Evolutionary conservation across 1,139 yeast genomes (phyloP), one percentile per base, ranked within the genome.

Genomic region (Diutina catenulata): DNA sequence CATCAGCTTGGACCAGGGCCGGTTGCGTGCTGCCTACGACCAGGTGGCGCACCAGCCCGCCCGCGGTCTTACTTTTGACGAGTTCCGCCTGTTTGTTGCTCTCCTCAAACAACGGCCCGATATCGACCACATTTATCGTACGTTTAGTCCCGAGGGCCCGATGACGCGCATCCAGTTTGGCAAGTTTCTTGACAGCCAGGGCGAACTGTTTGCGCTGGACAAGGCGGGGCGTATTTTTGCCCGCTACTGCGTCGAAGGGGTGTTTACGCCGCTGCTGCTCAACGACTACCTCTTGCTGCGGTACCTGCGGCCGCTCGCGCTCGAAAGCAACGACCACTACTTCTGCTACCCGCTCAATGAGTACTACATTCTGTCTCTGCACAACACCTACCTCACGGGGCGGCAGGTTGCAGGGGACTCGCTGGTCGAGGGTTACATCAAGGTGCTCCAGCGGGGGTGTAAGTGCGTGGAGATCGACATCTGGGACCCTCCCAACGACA

Each of bases 401-500:
- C 68, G 94, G 26, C 98, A 93, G 52, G 70, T 86, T n/a, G 94
- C 79, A 2, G 95, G 93, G n/a, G 76, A 73, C 13, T 83, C 96
- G 0, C 82, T 95, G 0, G 74, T 86, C 1, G 97, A 91, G 50
- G 95, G 94, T 0, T 93, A 91, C 48, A 78, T 86, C n/a, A 71
- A 81, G 39, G 94, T 86, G 0, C 60, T 93, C 38, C 95, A 87
- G 50, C 73, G 87, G 41, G 97, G 98, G 1, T 91, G 97, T 49
- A 65, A 95, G 37, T 87, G 96, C 47, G 68, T 93, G 18, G 99
- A 93, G 51, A 76, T 93, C 32, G 99, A 93, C 56, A 69, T 93
- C 18, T 93, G 98, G 98, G 95, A 91, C 58, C 93, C 94, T 8
- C 42, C 39, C 10, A 65, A 58, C 19, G 50, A 18, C 28, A n/a